phyloP scores from a whole-genome alignment of 768 basidiomycete genomes.

The Lactarius deliciosus region DNA sequence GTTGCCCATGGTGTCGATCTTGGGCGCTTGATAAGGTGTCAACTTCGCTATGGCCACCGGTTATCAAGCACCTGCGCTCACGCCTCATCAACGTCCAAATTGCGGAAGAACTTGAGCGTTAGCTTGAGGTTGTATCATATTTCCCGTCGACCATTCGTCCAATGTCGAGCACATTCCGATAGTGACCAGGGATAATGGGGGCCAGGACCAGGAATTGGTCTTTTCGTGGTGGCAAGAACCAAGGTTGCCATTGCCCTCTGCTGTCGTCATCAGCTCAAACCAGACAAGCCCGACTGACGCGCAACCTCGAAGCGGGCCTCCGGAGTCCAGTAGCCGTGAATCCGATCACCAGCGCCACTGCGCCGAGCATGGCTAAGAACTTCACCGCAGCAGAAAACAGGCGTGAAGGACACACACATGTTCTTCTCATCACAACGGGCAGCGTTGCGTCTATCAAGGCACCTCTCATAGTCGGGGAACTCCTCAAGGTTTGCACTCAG shows the following conservation, averaged over 20 bases:
- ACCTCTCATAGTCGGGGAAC: constrained; percentile 80
- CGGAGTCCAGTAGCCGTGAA: too few relatives aligned
- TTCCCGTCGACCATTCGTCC: constrained; percentile 31
- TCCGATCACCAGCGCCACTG: too few relatives aligned
- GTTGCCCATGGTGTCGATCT: not conserved
- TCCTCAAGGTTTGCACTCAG: constrained; percentile 57
- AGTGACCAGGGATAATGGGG: constrained; percentile 18
- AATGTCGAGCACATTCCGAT: constrained; percentile 52
- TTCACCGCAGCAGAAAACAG: constrained; percentile 34
- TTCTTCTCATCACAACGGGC: constrained; percentile 87
- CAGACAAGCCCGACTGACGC: too few relatives aligned
- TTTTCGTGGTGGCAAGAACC: too few relatives aligned
- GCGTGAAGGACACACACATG: constrained; percentile 50
- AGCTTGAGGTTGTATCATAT: constrained; percentile 38
- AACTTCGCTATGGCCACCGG: constrained; percentile 43
- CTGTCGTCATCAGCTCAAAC: too few relatives aligned
- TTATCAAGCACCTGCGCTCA: constrained; percentile 45
- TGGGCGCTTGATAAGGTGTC: not conserved
- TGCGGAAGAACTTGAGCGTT: constrained; percentile 54
- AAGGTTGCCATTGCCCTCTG: too few relatives aligned
- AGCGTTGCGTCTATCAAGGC: constrained; percentile 95
- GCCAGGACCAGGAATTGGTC: not conserved
- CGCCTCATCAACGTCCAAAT: constrained; percentile 60
- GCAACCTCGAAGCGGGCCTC: too few relatives aligned
- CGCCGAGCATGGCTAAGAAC: constrained; percentile 7